Base-by-base conservation (phyloP, 1,284 basidiomycete genomes). In the Malassezia nana region DNA sequence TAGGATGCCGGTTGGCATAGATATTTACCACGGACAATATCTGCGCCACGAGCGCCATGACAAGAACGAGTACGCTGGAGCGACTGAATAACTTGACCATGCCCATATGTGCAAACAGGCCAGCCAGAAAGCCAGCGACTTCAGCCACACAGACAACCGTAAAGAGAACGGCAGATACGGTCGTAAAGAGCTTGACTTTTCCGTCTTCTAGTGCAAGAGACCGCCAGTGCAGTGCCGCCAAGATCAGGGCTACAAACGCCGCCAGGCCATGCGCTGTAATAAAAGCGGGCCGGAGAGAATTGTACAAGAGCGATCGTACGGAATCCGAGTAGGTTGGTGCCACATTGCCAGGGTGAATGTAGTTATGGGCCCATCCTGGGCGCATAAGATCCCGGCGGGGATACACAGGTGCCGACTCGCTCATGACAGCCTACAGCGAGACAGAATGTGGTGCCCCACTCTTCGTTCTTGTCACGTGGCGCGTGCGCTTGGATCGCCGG, bases 221-320 rank as follows among this genome's bases (percentile, higher is more conserved):
- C 22, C 35, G 33, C 52, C 52, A 54, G 7, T 54, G 29, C 2
- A 43, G n/a, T 1, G 35, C 52, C 5, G 31, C 32, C 6, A 55
- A 26, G 9, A 55, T 25, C 8, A 30, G 26, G 16, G 31, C 31
- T 4, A 43, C 47, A 29, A 55, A 28, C 12, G 32, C 13, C 22
- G 47, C 30, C 13, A 55, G 8, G 13, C 43, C n/a, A 29, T 48
- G 29, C n/a, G 25, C 16, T 7, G 31, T 22, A 6, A 50, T 32
- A 25, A 45, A 55, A 1, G 42, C 29, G 5, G 53, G 53, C 3
- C 33, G 43, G 24, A 55, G 46, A 20, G 53, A 45, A 28, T 43
- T 52, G 15, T 52, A 22, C 16, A 46, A 41, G 9, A 46, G 15
- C 40, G 24, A 41, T 12, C 44, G 44, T 20, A 52, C 22, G 20